Evolutionary conservation across 352 stramenopile genomes (phyloP).

Genomic region (Globisporangium okanoganense): DNA sequence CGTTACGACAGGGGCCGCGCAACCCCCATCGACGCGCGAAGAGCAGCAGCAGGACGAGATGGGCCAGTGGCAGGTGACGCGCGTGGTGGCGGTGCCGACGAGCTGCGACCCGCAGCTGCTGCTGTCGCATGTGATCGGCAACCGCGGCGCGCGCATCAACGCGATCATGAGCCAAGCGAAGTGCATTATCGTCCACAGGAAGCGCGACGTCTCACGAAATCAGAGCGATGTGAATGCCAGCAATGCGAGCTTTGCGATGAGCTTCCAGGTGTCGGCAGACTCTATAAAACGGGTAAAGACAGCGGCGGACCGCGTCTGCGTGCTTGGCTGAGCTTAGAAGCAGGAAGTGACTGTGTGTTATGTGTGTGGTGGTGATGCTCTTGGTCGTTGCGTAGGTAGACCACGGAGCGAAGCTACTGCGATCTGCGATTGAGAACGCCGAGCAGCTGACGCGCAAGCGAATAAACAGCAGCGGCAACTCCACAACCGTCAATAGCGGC

Average conservation of each 20-base stretch:
- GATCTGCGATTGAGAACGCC: slow-evolving; percentile 31
- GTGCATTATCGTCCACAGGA: slow-evolving; percentile 46
- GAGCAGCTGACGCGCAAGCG: slow-evolving; percentile 29
- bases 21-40: background rate
- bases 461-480: slow-evolving; percentile 5
- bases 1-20: background rate
- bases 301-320: background rate
- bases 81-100: slow-evolving; percentile 39
- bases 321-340: background rate
- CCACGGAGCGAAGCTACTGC: slow-evolving; percentile 28
- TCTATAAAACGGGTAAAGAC: slow-evolving; percentile 38
- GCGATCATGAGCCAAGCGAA: slow-evolving; percentile 52
- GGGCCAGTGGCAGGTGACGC: slow-evolving; percentile 17
- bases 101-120: slow-evolving; percentile 35
- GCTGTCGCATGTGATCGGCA: slow-evolving; percentile 45
- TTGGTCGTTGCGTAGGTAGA: slow-evolving; percentile 6
- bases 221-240: background rate
- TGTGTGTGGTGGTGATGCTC: background rate
- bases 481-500: background rate
- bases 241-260: slow-evolving; percentile 27
- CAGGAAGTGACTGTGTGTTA: background rate
- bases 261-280: slow-evolving; percentile 52
- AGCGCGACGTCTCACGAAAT: slow-evolving; percentile 3
- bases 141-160: slow-evolving; percentile 46
- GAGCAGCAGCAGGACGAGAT: slow-evolving; percentile 10